Evolutionary conservation across 352 stramenopile genomes (phyloP).

Genomic region (Globisporangium echinulatum): DNA sequence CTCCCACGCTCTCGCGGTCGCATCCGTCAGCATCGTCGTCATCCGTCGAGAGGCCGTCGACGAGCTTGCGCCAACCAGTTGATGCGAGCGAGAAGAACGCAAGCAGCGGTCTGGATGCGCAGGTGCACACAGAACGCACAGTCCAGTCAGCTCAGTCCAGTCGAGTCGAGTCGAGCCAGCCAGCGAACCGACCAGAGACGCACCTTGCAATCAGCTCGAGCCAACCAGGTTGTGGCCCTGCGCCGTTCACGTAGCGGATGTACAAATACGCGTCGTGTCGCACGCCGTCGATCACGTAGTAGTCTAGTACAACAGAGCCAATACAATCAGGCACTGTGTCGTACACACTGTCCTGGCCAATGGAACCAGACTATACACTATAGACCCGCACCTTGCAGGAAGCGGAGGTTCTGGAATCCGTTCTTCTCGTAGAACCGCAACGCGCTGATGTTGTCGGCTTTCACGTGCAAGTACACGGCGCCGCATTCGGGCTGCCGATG

Average conservation of each 20-base stretch:
- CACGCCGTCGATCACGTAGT: constrained; percentile 82
- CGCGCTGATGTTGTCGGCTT: constrained; percentile 91
- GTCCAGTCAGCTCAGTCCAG: not conserved
- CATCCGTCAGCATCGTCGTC: constrained; percentile 17
- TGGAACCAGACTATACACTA: no score
- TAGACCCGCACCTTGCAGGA: constrained; percentile 72
- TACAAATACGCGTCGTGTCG: constrained; percentile 82
- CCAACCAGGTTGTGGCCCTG: constrained; percentile 49
- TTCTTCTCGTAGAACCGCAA: constrained; percentile 96
- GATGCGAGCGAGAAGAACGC: constrained; percentile 65
- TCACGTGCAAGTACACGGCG: constrained; percentile 96
- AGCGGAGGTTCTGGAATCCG: constrained; percentile 90
- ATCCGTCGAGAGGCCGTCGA: constrained; percentile 41
- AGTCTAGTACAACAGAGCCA: constrained; percentile 36
- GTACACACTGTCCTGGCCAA: no score
- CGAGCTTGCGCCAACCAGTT: constrained; percentile 52
- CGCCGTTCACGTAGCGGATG: constrained; percentile 82
- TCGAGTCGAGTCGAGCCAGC: not conserved
- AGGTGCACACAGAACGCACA: constrained; percentile 9
- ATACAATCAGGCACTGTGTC: not conserved
- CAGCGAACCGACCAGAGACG: not conserved
- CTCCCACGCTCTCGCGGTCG: not conserved
- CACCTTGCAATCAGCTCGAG: constrained; percentile 61
- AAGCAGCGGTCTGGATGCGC: constrained; percentile 28
- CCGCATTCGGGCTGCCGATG: constrained; percentile 71